Percentiles rank a stretch among this genome's conserved stretches.
phyloP scores from a whole-genome alignment of 1,284 basidiomycete genomes.

The Cutaneotrichosporon daszewskae region DNA sequence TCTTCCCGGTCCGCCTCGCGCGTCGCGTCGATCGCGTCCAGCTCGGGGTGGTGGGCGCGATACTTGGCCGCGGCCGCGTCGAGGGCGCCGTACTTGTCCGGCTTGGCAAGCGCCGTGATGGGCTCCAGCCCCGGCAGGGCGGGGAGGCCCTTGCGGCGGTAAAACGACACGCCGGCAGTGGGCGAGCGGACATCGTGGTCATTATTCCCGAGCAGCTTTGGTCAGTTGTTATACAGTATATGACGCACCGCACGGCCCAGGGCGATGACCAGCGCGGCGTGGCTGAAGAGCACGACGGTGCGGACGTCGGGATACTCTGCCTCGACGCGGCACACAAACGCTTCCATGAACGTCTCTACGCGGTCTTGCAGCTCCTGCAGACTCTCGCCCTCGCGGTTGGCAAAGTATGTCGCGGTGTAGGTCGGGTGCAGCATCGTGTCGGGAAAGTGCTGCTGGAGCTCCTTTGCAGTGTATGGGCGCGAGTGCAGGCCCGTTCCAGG shows the following conservation, averaged over 20 bases:
- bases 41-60: too few relatives aligned
- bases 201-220: too few relatives aligned
- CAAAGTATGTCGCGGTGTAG: slow-evolving; percentile 48
- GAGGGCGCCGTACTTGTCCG: too few relatives aligned
- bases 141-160: slow-evolving; percentile 9
- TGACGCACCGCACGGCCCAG: slow-evolving; percentile 45
- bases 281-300: slow-evolving; percentile 48
- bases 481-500: slow-evolving; percentile 40
- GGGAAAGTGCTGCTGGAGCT: slow-evolving; percentile 25
- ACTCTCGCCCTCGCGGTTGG: slow-evolving; percentile 48
- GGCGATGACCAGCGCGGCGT: slow-evolving; percentile 50
- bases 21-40: not conserved
- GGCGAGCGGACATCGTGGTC: slow-evolving; percentile 35
- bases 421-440: slow-evolving; percentile 17
- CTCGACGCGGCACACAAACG: slow-evolving; percentile 36
- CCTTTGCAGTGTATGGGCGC: slow-evolving; percentile 15
- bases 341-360: slow-evolving; percentile 35
- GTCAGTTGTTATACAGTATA: too few relatives aligned
- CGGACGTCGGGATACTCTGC: slow-evolving; percentile 31
- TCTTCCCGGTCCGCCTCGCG: not conserved
- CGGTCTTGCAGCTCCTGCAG: slow-evolving; percentile 46
- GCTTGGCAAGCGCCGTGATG: too few relatives aligned
- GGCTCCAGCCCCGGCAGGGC: not conserved
- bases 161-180: slow-evolving; percentile 39
- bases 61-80: too few relatives aligned